Evolutionary conservation across 2,329 filamentous ascomycete genomes (phyloP).

Genomic region (Orbilia quercus): DNA sequence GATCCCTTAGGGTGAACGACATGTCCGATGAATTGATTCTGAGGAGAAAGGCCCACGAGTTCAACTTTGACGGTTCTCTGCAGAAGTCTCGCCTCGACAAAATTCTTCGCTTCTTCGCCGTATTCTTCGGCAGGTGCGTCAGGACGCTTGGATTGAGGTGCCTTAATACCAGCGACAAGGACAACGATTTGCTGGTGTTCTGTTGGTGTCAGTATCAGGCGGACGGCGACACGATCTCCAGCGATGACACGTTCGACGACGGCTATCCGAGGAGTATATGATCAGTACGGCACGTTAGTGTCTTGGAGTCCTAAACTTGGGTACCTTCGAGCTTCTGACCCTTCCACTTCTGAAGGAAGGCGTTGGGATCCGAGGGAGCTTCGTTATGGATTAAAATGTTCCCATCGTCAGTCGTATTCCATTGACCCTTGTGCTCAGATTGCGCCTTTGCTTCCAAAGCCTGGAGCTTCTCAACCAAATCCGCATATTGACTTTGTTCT

Average conservation of each 20-base stretch:
- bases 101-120: constrained; percentile 87
- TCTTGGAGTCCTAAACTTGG: constrained; percentile 3
- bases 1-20: constrained; percentile 90
- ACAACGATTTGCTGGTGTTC: constrained; percentile 91
- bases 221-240: constrained; percentile 87
- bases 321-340: constrained; percentile 80
- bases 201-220: constrained; percentile 80
- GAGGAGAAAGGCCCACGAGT: constrained; percentile 86
- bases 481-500: constrained; percentile 79
- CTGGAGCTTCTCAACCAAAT: constrained; percentile 81
- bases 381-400: constrained; percentile 84
- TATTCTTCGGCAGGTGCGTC: constrained; percentile 85
- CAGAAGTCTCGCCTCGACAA: constrained; percentile 84
- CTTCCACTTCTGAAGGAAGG: constrained; percentile 84
- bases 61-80: constrained; percentile 86
- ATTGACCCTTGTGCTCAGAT: constrained; percentile 82
- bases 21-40: constrained; percentile 88
- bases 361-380: constrained; percentile 74
- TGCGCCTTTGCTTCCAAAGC: constrained; percentile 81
- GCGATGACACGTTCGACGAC: constrained; percentile 91
- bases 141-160: constrained; percentile 87
- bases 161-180: constrained; percentile 86
- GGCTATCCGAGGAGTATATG: constrained; percentile 58
- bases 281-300: constrained; percentile 3
- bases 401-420: constrained; percentile 73